Evolutionary conservation across 768 basidiomycete genomes (phyloP).

Genomic region (Tephrocybe sp.): DNA sequence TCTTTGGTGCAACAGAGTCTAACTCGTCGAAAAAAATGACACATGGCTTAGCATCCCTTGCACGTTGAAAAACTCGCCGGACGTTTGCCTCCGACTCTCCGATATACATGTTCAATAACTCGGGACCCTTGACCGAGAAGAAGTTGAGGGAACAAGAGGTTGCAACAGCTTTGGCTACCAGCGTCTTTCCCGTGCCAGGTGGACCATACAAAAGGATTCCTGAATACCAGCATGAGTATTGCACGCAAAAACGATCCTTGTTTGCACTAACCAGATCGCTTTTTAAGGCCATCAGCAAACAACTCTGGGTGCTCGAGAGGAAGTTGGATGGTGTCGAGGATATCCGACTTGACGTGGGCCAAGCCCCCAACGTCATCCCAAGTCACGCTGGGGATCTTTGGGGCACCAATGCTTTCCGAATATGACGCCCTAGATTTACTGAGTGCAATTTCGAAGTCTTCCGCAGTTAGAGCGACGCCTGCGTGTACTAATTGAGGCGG

Average conservation of each 20-base stretch:
- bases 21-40: slow-evolving; percentile 97
- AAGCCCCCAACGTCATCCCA: slow-evolving; percentile 99
- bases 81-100: slow-evolving; percentile 99
- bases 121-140: slow-evolving; percentile 96
- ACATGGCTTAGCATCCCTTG: slow-evolving; percentile 89
- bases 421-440: slow-evolving; percentile 72
- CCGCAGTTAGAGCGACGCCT: slow-evolving; percentile 43
- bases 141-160: slow-evolving; percentile 95
- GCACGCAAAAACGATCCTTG: neutral
- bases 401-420: slow-evolving; percentile 93
- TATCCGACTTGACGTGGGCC: slow-evolving; percentile 82
- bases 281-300: slow-evolving; percentile 89
- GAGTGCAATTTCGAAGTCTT: slow-evolving; percentile 75
- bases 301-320: slow-evolving; percentile 89
- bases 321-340: slow-evolving; percentile 92
- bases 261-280: slow-evolving; percentile 73
- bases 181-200: slow-evolving; percentile 93
- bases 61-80: slow-evolving; percentile 85
- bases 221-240: slow-evolving; percentile 22
- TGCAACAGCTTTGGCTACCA: slow-evolving; percentile 94
- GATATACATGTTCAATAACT: slow-evolving; percentile 97
- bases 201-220: slow-evolving; percentile 93
- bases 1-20: slow-evolving; percentile 91
- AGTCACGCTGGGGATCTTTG: slow-evolving; percentile 90
- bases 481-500: slow-evolving; percentile 28